phyloP scores from a whole-genome alignment of 371 early-diverging fungal species.

The Apophysomyces variabilis region DNA sequence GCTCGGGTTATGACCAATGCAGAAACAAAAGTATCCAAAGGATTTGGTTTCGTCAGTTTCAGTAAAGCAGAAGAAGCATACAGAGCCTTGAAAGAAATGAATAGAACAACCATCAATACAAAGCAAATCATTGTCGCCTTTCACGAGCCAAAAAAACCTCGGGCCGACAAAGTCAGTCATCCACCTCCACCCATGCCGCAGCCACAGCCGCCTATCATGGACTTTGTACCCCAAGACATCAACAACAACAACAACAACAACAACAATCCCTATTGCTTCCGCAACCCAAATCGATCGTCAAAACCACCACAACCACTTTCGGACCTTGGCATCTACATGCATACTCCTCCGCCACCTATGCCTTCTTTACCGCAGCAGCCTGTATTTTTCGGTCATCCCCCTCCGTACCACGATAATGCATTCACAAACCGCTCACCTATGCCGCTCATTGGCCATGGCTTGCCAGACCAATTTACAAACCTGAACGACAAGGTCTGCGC shows the following conservation, averaged over 20 bases:
- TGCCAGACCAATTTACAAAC: not conserved
- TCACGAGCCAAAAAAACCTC: conserved; percentile 23
- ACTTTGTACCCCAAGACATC: not conserved
- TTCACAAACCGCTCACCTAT: not conserved
- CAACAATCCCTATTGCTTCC: not conserved
- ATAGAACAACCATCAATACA: conserved; percentile 5
- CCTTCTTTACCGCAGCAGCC: not conserved
- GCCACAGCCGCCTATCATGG: not conserved
- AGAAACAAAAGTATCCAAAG: conserved; percentile 18
- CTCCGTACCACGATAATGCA: conserved; percentile 3
- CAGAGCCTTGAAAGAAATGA: conserved; percentile 20
- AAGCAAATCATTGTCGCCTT: conserved; percentile 20
- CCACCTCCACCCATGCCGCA: not conserved
- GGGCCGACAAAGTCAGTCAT: not conserved
- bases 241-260: not conserved
- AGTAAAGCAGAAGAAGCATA: conserved; percentile 17
- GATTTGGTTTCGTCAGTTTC: conserved; percentile 20
- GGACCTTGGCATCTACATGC: not conserved
- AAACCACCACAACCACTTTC: not conserved
- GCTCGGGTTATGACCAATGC: conserved; percentile 44
- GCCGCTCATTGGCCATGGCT: not conserved
- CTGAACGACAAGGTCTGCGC: conserved; percentile 1
- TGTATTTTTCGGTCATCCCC: not conserved
- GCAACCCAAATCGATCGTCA: too few species aligned
- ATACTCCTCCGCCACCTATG: not conserved